Evolutionary conservation across 495 filamentous ascomycete species (phyloP), one percentile per base, ranked within the genome.

Genomic region (Podospora anserina): DNA sequence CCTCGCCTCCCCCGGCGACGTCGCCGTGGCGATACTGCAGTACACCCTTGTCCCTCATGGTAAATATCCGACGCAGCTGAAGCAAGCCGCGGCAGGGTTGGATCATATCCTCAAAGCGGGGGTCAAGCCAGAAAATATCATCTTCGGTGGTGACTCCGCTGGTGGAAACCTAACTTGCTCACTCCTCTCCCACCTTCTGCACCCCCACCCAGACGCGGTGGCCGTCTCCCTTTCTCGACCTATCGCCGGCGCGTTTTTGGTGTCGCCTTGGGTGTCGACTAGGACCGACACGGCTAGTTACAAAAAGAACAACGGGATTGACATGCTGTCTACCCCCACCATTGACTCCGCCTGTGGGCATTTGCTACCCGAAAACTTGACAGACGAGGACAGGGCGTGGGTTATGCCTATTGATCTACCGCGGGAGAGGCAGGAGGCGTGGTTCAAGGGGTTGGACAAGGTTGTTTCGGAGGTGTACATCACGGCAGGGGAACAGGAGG

Each of bases 91-190:
- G 0, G 69, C 64, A 5, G 77, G 71, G 1, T 67, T 79, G 7
- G 62, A 61, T 3, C 67, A 74, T 20, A 18, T 79, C 0, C 55
- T 79, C 0, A 32, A 65, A 0, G 49, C 68, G 0, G 77, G 77
- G 3, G 61, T 76, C 19, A 13, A 54, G 9, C 72, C 77, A 5
- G 26, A 66, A 4, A 61, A 78, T 61, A 32, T 78, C 6, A 54
- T 78, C 20, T 49, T 79, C 13, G 77, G 77, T 0, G 77, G 77
- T 5, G 77, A 79, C 62, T 79, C 77, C 55, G 73, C 74, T 0
- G 77, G 77, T 27, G 76, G 70, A 0, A 79, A 79, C 53, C 49
- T 79, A 18, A 70, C 73, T 1, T 68, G 64, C 23, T 72, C 74
- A 69, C 23, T 79, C 20, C 61, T 79, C 18, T 54, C 66, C 1